Conservation (phyloP, 1,284 basidiomycete species). For the Puccinia triticina region DNA sequence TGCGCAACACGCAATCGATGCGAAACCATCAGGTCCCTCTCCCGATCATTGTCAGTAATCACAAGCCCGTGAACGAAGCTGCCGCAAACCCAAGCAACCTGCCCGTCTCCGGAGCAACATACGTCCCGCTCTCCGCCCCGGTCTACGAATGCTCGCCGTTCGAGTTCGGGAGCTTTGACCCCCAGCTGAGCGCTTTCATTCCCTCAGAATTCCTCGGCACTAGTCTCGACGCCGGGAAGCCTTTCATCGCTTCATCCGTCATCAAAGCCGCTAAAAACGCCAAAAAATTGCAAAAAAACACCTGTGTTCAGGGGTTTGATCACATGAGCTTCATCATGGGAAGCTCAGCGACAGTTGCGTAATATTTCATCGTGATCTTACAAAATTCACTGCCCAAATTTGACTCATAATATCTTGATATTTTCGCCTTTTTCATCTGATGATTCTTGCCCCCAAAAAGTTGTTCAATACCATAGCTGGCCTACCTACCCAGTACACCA, state of each 20-base stretch:
- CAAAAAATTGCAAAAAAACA: neutral
- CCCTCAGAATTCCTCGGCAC: conserved; percentile 61
- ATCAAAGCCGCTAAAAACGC: neutral
- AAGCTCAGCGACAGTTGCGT: conserved; percentile 38
- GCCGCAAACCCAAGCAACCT: neutral
- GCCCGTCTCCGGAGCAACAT: conserved; percentile 14
- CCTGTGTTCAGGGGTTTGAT: conserved; percentile 36
- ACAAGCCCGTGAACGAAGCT: neutral
- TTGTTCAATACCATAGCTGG: conserved; percentile 24
- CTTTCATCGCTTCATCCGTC: conserved; percentile 53
- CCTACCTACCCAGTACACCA: neutral
- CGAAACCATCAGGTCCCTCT: conserved; percentile 4
- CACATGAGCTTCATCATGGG: conserved; percentile 41
- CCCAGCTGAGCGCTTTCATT: conserved; percentile 57
- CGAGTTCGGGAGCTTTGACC: conserved; percentile 64
- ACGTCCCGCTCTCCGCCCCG: conserved; percentile 54
- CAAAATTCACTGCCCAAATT: neutral
- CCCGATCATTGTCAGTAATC: conserved; percentile 40
- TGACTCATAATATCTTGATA: neutral
- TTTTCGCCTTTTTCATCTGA: no score
- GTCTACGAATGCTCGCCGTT: conserved; percentile 64
- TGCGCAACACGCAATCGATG: neutral
- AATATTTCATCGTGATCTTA: no score
- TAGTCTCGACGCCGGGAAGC: conserved; percentile 57
- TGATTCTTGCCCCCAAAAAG: neutral